Percentiles rank a stretch among this genome's conserved stretches.
Conservation (phyloP, 2,329 filamentous ascomycete genomes). For the Immersiporthe knoxdaviesiana region DNA sequence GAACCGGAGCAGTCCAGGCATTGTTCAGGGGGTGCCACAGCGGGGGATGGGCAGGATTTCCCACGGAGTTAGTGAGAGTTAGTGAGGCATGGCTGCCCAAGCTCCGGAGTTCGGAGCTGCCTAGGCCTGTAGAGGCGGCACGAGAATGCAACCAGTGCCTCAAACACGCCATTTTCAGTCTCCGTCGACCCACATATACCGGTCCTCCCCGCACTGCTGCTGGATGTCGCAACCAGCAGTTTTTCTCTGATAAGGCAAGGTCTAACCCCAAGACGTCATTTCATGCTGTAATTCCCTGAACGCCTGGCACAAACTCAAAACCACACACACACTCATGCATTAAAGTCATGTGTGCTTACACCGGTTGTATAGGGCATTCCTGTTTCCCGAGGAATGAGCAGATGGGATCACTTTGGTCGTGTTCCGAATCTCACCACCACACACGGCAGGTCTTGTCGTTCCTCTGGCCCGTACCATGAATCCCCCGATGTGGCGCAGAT, state of each 20-base stretch:
- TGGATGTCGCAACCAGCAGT: neutral
- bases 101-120: neutral
- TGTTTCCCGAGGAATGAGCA: neutral
- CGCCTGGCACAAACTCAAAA: no score
- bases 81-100: neutral
- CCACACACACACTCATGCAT: no score
- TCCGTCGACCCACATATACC: slow-evolving; percentile 19
- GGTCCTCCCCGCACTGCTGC: slow-evolving; percentile 12
- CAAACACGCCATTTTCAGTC: slow-evolving; percentile 23
- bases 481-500: neutral
- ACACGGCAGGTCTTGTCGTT: neutral
- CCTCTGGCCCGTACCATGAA: neutral
- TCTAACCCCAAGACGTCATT: slow-evolving; percentile 11
- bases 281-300: slow-evolving; percentile 3
- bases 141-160: neutral
- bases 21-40: neutral
- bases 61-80: neutral
- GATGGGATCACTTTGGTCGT: neutral
- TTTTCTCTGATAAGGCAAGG: neutral
- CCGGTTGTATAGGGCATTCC: no score
- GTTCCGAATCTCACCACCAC: neutral
- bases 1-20: neutral
- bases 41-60: neutral
- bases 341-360: no score
- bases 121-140: neutral